Evolutionary conservation across 495 filamentous ascomycete genomes (phyloP).

Genomic region (Trichoderma reesei): DNA sequence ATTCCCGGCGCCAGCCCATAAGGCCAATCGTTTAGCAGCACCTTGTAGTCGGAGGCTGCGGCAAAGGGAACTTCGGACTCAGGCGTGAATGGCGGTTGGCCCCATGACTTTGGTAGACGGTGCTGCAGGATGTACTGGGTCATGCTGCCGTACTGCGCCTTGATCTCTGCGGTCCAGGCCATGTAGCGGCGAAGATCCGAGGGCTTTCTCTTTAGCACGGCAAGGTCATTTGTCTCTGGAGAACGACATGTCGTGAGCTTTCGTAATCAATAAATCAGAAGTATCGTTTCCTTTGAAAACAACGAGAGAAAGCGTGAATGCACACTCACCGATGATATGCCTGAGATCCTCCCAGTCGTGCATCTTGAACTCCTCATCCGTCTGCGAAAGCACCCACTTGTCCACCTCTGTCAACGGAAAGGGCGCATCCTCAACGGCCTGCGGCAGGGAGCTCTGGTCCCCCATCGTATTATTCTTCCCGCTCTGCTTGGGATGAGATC

Average conservation of each 20-base stretch:
- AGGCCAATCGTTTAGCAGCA: constrained; percentile 85
- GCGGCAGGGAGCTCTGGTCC: neutral
- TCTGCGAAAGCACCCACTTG: constrained; percentile 53
- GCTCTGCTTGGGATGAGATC: neutral
- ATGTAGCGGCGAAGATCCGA: constrained; percentile 79
- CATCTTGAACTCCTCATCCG: constrained; percentile 56
- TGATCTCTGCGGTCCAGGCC: constrained; percentile 61
- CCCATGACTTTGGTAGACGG: constrained; percentile 59
- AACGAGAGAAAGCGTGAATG: neutral
- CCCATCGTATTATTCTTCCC: neutral
- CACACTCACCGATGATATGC: constrained; percentile 49
- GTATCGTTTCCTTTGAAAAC: neutral
- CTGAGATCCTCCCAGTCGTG: constrained; percentile 64
- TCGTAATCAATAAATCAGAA: neutral
- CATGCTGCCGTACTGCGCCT: constrained; percentile 63
- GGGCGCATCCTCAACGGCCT: constrained; percentile 28
- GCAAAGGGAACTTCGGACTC: constrained; percentile 53
- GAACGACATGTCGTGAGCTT: constrained; percentile 14
- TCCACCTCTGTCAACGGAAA: constrained; percentile 60
- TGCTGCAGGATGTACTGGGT: constrained; percentile 64
- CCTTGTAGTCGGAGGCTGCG: constrained; percentile 59
- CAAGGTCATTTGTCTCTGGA: constrained; percentile 59
- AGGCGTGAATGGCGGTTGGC: constrained; percentile 40
- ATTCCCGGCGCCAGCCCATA: constrained; percentile 68
- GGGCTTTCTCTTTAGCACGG: constrained; percentile 67